Conservation (phyloP, 2,329 filamentous ascomycete genomes). For the Cladosporium oxysporum region DNA sequence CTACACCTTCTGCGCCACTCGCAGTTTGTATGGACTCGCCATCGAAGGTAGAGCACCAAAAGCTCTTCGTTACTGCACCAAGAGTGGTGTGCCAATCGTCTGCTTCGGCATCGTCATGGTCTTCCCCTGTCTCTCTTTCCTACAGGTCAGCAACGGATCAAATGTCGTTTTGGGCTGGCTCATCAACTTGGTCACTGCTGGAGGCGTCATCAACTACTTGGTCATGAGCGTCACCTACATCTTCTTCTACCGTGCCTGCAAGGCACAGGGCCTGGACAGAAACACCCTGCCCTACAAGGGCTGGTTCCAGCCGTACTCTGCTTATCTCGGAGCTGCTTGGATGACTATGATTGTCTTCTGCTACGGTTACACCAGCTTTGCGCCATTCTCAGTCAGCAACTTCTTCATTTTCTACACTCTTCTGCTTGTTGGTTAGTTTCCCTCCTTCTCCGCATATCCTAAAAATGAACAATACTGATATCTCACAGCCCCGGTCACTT, state of each 20-base stretch:
- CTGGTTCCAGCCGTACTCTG: constrained; percentile 57
- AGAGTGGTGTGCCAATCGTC: constrained; percentile 62
- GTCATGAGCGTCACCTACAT: constrained; percentile 61
- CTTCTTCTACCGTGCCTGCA: constrained; percentile 57
- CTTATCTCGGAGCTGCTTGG: constrained; percentile 34
- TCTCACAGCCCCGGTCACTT: constrained; percentile 49
- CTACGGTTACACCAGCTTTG: constrained; percentile 58
- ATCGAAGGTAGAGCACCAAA: constrained; percentile 55
- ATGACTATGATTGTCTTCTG: constrained; percentile 44
- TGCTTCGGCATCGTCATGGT: constrained; percentile 47
- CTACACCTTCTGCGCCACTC: constrained; percentile 56
- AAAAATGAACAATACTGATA: background rate
- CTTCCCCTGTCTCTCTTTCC: constrained; percentile 40
- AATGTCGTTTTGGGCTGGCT: constrained; percentile 42
- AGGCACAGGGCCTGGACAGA: constrained; percentile 56
- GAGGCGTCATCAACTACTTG: constrained; percentile 64
- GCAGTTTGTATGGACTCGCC: constrained; percentile 55
- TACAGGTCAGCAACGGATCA: constrained; percentile 36
- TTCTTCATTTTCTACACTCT: constrained; percentile 54
- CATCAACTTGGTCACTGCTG: constrained; percentile 58
- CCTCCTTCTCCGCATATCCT: background rate
- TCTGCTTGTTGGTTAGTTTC: constrained; percentile 27
- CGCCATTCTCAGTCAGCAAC: constrained; percentile 47
- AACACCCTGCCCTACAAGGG: constrained; percentile 58
- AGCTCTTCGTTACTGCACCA: constrained; percentile 60